Conservation (phyloP, 306 rosid genomes). For the Boehmeria nivea region DNA sequence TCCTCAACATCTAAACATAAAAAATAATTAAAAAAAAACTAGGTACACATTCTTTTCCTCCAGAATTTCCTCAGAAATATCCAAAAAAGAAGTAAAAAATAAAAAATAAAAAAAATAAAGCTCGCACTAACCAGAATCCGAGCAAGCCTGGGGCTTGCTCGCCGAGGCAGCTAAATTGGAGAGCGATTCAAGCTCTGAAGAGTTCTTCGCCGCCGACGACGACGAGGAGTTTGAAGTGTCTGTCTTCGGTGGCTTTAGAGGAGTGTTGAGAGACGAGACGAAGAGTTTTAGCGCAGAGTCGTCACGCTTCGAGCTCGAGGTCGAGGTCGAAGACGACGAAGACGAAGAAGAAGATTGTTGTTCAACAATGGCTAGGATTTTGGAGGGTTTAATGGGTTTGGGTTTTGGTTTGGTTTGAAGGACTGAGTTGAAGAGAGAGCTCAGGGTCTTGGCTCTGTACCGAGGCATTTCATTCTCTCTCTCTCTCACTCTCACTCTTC, state of each 20-base stretch:
- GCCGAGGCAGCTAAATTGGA: slow-evolving; percentile 21
- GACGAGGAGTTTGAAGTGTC: too few species aligned
- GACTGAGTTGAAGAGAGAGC: slow-evolving; percentile 27
- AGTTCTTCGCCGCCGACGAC: neutral
- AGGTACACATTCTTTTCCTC: too few species aligned
- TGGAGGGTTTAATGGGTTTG: slow-evolving; percentile 8
- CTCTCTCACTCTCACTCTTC: too few species aligned
- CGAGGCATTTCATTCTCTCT: slow-evolving; percentile 28
- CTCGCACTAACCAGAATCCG: slow-evolving; percentile 41
- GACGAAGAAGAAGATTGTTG: neutral
- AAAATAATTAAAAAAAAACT: neutral
- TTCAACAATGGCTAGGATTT: slow-evolving; percentile 3
- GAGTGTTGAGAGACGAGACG: slow-evolving; percentile 20
- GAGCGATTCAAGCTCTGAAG: slow-evolving; percentile 1
- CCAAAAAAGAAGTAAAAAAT: slow-evolving; percentile 13
- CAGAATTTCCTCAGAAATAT: neutral
- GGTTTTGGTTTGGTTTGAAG: slow-evolving; percentile 2
- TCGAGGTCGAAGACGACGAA: too few species aligned
- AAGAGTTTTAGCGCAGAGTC: slow-evolving; percentile 21
- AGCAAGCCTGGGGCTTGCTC: slow-evolving; percentile 9
- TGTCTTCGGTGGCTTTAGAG: neutral
- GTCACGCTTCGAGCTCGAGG: neutral
- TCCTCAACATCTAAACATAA: slow-evolving; percentile 48
- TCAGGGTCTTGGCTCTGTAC: slow-evolving; percentile 30
- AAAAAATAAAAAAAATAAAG: neutral